phyloP scores from a whole-genome alignment of 495 filamentous ascomycete species.

The Aspergillus leporis region DNA sequence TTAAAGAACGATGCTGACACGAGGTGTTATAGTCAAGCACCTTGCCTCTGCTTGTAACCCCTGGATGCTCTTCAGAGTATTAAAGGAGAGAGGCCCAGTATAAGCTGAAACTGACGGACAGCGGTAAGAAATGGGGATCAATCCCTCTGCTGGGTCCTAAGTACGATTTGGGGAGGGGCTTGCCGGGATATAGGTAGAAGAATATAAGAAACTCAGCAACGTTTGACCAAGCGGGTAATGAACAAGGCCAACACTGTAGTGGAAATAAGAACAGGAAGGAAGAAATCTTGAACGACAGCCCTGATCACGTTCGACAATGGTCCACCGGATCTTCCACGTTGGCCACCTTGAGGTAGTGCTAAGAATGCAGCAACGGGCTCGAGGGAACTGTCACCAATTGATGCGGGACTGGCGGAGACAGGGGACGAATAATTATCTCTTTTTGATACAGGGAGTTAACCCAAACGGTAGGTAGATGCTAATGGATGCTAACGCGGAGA shows the following conservation, averaged over 20 bases:
- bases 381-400: constrained; percentile 13
- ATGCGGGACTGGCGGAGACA: constrained; percentile 13
- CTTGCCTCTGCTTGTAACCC: constrained; percentile 8
- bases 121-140: constrained; percentile 23
- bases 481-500: constrained; percentile 23
- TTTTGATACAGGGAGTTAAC: constrained; percentile 19
- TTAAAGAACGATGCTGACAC: constrained; percentile 1
- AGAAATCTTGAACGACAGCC: constrained; percentile 18
- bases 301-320: constrained; percentile 21
- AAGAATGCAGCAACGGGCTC: constrained; percentile 18
- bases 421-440: constrained; percentile 18
- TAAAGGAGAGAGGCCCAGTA: constrained; percentile 22
- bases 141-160: constrained; percentile 27
- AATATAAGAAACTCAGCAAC: constrained; percentile 28
- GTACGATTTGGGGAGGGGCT: constrained; percentile 17
- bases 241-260: constrained; percentile 21
- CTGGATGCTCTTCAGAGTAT: constrained; percentile 9
- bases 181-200: constrained; percentile 22
- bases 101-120: constrained; percentile 21
- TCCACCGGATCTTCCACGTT: constrained; percentile 27
- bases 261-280: constrained; percentile 21
- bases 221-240: constrained; percentile 26
- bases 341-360: constrained; percentile 19
- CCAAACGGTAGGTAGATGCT: constrained; percentile 22
- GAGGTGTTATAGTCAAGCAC: constrained; percentile 12